Evolutionary conservation across 371 early-diverging fungal species (phyloP), one percentile per base, ranked within the genome.

Genomic region (Chytridium lagenaria): DNA sequence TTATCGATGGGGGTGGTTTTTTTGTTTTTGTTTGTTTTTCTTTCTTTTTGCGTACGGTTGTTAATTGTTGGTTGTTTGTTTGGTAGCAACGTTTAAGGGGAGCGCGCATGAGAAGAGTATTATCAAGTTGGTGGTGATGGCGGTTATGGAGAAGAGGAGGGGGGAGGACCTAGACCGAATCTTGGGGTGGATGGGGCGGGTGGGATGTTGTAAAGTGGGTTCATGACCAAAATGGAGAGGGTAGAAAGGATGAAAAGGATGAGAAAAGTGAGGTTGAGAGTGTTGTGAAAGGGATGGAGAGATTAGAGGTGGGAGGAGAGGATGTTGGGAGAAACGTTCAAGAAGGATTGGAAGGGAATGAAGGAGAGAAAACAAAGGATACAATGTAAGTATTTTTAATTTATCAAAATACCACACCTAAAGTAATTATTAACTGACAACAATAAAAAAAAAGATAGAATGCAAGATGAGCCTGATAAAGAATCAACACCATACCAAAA

Each of bases 81-180:
- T n/a, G n/a, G n/a, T n/a, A 10, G 86, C 87, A 5, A 82, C 86
- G 1, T 59, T 80, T 23, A 85, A 85, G 73, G 79, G 79, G 1
- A 78, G 79, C 37, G 63, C 71, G 22, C 86, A 86, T 61, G 76
- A 77, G 40, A 85, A 83, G 70, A 81, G 82, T 51, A 75, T 86
- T 12, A 74, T 83, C 36, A 85, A 84, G 59, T 51, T 85, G 23
- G 65, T 84, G 22, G 3, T 66, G 38, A 12, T 15, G 78, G 16
- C 50, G 68, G 1, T 33, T 76, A 1, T 74, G 64, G 34, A 79
- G 77, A 79, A 74, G 78, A 51, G 69, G 77, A 12, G 70, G 67
- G 26, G 38, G 70, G 51, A 69, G 72, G 55, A 61, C 36, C 3
- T 3, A 61, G n/a, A n/a, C n/a, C n/a, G n/a, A n/a, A n/a, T n/a